Base-by-base conservation (phyloP, 257 asterid species). In the Fraxinus excelsior region DNA sequence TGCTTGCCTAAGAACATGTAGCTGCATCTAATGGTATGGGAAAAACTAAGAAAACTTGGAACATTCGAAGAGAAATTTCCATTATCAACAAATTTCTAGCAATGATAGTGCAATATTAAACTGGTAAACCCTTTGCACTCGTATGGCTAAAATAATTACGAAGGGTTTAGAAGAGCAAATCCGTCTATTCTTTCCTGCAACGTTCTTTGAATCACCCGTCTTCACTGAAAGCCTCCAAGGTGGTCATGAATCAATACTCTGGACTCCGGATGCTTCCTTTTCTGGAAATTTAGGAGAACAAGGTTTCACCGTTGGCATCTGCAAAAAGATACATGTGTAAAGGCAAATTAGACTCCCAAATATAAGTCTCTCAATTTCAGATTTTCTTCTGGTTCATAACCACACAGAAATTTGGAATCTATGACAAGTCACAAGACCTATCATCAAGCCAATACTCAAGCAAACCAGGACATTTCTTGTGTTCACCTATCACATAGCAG, bases 141-240 rank as follows among this genome's bases (percentile, higher is more conserved):
- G 18, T 25, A 58, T 70, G 29, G 62, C 80, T 29, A 35, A 71
- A 69, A 42, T 12, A 42, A n/a, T n/a, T 5, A 12, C 18, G 51
- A 42, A 42, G 51, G 51, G n/a, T n/a, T n/a, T n/a, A n/a, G n/a
- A n/a, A n/a, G 18, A 40, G 14, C 3, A 40, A 40, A 42, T 42
- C 18, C 18, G 4, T 28, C 46, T 72, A 35, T 80, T 73, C 78
- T 28, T 85, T 79, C 74, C 82, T 29, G 72, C 60, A 72, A 67
- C 65, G 67, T 77, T 85, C 78, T 83, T 90, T 70, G 80, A 44
- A 51, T 81, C 75, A 64, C 85, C 86, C 11, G 77, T 37, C 84
- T 88, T 93, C 46, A 12, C 76, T 37, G 96, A 79, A 75, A 85
- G 58, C 72, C 88, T 85, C 95, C 97, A 89, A 8, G 85, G 91